These are phyloP conservation scores for Monosporascus sp. DNA, from an alignment of 2,329 filamentous ascomycete genomes.

Conservation along the genomic window DNA sequence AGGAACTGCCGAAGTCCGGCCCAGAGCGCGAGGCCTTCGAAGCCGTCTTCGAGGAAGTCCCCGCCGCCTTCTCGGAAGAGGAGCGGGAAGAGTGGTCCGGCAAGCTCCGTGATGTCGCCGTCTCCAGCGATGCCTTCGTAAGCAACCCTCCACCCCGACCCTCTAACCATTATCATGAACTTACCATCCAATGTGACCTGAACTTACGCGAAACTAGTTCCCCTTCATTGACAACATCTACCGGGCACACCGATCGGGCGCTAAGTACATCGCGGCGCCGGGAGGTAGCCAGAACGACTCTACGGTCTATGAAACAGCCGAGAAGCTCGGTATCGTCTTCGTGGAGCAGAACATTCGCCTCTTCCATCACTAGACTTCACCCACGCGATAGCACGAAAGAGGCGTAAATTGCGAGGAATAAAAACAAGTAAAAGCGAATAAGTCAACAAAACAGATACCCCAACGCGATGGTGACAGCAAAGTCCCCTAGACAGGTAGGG, in stretches of 20 bases:
- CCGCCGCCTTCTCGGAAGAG: slow-evolving; percentile 71
- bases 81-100: slow-evolving; percentile 83
- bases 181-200: not conserved
- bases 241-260: slow-evolving; percentile 80
- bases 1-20: slow-evolving; percentile 76
- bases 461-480: too few species aligned
- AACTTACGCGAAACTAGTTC: slow-evolving; percentile 55
- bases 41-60: slow-evolving; percentile 83
- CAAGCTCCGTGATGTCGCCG: slow-evolving; percentile 74
- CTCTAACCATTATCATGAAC: not conserved
- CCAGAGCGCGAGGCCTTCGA: slow-evolving; percentile 84
- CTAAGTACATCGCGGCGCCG: slow-evolving; percentile 93
- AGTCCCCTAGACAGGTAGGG: too few species aligned
- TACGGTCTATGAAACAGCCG: slow-evolving; percentile 79
- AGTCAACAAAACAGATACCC: not conserved
- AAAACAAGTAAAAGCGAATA: not conserved
- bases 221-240: slow-evolving; percentile 98
- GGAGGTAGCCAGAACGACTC: slow-evolving; percentile 83
- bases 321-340: slow-evolving; percentile 88
- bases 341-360: slow-evolving; percentile 90
- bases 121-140: slow-evolving; percentile 94
- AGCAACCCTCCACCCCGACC: slow-evolving; percentile 32
- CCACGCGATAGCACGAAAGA: not conserved
- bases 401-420: not conserved
- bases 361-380: slow-evolving; percentile 77